Base-by-base conservation (phyloP, 2,329 filamentous ascomycete genomes). In the Sclerotinia spermophila region DNA sequence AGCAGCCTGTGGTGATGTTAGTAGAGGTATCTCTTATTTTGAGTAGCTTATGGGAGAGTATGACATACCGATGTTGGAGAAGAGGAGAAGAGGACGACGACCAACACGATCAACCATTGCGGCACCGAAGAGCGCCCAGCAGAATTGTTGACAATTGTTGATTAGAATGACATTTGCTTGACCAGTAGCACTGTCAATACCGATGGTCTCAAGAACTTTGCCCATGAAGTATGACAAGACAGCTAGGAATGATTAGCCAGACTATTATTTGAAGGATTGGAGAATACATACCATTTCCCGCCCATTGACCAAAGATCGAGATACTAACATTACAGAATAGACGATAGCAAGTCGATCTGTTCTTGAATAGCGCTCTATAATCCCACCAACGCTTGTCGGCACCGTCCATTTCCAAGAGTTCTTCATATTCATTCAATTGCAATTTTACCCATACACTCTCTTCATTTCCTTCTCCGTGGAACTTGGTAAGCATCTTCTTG, bases 341-440 rank as follows among this genome's bases (percentile, higher is more conserved):
- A 19, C 86, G 82, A 59, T 84, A 84, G 33, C 83, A 81, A 1
- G 84, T 82, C 2, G 82, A 82, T 59, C 81, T 81, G 6, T 81
- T 84, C 75, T 84, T 84, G 81, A 84, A 85, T 0, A 87, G 81
- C 70, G 85, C 85, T 62, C 81, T 80, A 74, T 86, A 87, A 74
- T 87, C 85, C 83, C 84, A 86, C 84, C 84, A 86, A 59, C 82
- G 81, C 79, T 86, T 86, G 72, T 86, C 85, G 3, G 84, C 83
- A 24, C 83, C 84, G 62, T 85, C 82, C 17, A 80, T 80, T 33
- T 82, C 81, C 24, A 81, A 76, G 79, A 85, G 82, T 71, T 87
- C 84, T 73, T 83, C 82, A 71, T 86, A 81, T 75, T 85, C 83
- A 44, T 78, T 77, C 64, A 83, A 77, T 75, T 86, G 83, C 3